Evolutionary conservation across 2,329 filamentous ascomycete species (phyloP), one percentile per base, ranked within the genome.

Genomic region (Plenodomus tracheiphilus): DNA sequence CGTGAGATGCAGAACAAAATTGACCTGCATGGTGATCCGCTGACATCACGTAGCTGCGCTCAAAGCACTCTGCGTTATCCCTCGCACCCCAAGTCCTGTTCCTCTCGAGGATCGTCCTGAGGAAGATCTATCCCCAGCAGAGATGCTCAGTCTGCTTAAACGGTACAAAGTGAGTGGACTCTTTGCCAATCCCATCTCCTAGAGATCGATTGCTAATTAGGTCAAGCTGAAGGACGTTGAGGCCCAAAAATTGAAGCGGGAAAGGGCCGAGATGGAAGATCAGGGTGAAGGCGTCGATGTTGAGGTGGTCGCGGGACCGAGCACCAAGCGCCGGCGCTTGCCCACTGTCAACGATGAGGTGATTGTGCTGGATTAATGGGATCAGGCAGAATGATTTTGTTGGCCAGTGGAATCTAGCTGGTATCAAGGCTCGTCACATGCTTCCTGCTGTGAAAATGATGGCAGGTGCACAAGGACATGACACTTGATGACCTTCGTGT

Each of bases 51-150:
- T 17, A 51, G 51, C 40, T 36, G 28, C 28, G 6, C 28, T 32
- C 28, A 63, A 69, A 50, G 47, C 57, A 5, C 57, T 71, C 6
- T 34, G 47, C 16, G 56, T 73, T 13, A 56, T 72, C 18, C 56
- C 51, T 8, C 51, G 57, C 6, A 52, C 41, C 3, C 62, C 61
- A 1, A 56, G 49, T 16, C 67, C 64, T 4, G 13, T 41, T 10
- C 46, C 30, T 10, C 30, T 50, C 8, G 40, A 32, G 15, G 28
- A 32, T 15, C 28, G 28, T 15, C 28, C 28, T 15, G 28, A 55
- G 38, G 38, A 46, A 21, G 20, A 41, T 19, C 2, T 45, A 11
- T 32, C 35, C 7, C n/a, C 41, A 18, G 39, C 34, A 32, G 22
- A 46, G 15, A 37, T 39, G 9, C 28, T 32, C 9, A 15, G 4